Evolutionary conservation across 495 filamentous ascomycete genomes (phyloP), one percentile per base, ranked within the genome.

Genomic region (Penicillium manginii): DNA sequence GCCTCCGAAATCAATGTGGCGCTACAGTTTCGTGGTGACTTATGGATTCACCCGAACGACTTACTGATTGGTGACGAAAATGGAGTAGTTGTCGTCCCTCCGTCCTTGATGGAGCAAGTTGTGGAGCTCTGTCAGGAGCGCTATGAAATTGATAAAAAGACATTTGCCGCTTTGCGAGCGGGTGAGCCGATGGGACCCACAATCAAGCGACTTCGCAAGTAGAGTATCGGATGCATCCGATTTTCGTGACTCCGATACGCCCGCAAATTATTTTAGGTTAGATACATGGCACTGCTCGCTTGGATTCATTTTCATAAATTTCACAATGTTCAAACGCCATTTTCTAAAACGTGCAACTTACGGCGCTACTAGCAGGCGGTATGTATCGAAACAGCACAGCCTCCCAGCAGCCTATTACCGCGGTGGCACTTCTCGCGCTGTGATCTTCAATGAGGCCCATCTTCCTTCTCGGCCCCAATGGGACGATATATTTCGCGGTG

Each of bases 131-230:
- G 62, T 32, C 55, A 58, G 46, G 62, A 59, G 40, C 54, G 62
- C 1, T 65, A 52, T 31, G 58, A 65, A 19, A 65, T 65, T 29
- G 62, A 65, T 50, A 58, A 62, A 43, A 61, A 65, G 58, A 65
- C 55, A 4, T 54, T 65, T 50, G 46, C 26, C 15, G 62, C 62
- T 17, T 45, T 65, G 33, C 50, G 52, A 9, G 58, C 58, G 0
- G 62, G 62, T 22, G 62, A 65, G 11, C 46, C 59, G 3, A 59
- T 62, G 58, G 62, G 55, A 1, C 46, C 58, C 1, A 59, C 59
- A 8, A 55, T 65, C 18, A 32, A 61, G 47, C 53, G 55, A 7
- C 32, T 61, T 18, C 62, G 62, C 10, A 65, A 65, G n/a, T 65
- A 42, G 39, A 3, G 33, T 14, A 35, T 35, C 33, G 33, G 33